Percentiles rank a stretch among this genome's conserved stretches.
Evolutionary conservation across 2,329 filamentous ascomycete genomes (phyloP).

Genomic region (Alternaria postmessia): DNA sequence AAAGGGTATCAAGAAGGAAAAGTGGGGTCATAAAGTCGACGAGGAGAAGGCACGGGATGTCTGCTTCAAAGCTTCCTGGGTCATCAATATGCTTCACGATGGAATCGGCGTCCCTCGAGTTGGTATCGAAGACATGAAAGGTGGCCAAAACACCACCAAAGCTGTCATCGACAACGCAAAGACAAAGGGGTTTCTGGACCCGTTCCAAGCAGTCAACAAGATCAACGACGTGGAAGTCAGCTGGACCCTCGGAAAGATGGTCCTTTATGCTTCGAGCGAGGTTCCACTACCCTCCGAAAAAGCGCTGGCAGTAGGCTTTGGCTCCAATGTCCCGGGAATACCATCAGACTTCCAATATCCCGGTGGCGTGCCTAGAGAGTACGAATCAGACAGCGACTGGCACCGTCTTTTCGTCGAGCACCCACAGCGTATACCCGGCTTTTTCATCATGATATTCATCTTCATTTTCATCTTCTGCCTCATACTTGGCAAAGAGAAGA

Average conservation of each 20-base stretch:
- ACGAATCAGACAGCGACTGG: conserved; percentile 60
- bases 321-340: conserved; percentile 76
- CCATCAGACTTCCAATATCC: conserved; percentile 86
- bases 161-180: conserved; percentile 73
- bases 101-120: conserved; percentile 92
- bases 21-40: conserved; percentile 79
- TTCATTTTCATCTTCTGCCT: conserved; percentile 74
- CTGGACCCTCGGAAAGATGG: conserved; percentile 97
- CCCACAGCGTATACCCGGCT: conserved; percentile 73
- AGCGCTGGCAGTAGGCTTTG: conserved; percentile 85
- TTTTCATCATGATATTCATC: conserved; percentile 80
- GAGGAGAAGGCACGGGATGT: conserved; percentile 80
- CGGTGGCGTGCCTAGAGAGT: conserved; percentile 60
- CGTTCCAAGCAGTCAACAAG: conserved; percentile 93
- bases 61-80: conserved; percentile 98
- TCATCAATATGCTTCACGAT: conserved; percentile 95
- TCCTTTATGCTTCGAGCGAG: conserved; percentile 92
- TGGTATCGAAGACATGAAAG: conserved; percentile 71
- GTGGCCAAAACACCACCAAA: conserved; percentile 74
- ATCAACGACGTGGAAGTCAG: conserved; percentile 91
- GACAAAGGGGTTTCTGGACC: conserved; percentile 77
- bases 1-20: conserved; percentile 67
- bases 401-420: conserved; percentile 69
- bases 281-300: conserved; percentile 70
- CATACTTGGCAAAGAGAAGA: conserved; percentile 80